Evolutionary conservation across 306 rosid species (phyloP), one percentile per base, ranked within the genome.

Genomic region (Arachis stenosperma): DNA sequence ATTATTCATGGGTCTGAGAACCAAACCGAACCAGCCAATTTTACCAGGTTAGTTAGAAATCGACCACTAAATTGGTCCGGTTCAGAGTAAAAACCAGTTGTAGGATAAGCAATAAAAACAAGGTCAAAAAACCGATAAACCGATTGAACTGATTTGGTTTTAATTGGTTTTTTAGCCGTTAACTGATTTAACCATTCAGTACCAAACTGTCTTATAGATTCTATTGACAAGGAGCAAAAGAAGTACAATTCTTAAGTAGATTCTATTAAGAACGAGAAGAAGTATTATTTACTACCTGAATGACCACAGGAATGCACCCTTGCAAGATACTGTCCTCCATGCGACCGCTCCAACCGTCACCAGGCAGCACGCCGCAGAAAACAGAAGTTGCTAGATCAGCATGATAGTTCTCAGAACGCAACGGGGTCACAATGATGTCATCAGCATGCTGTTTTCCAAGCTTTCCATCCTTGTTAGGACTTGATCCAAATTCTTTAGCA

Each of bases 341-440:
- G 48, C 92, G 96, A 40, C 96, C 98, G 61, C 98, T 92, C 98
- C 98, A 92, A 68, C 96, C 98, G 80, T 92, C 98, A 37, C 96
- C 96, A 0, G 95, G 95, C 76, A 92, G 84, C 61, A 90, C 95
- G 46, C 98, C 96, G 0, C 96, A 92, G 87, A 92, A 90, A 78
- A 84, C 76, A 75, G 96, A 90, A 74, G 79, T 83, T 56, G 96
- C 92, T 81, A 92, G 53, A 74, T 85, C 90, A 53, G 41, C 80
- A 9, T 88, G 90, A 85, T 92, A 92, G 70, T 80, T 78, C 39
- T 81, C 82, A 43, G 95, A 65, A 50, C 91, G 92, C 63, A 67
- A 64, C 0, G 91, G 83, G n/a, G 96, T 90, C 69, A 92, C 90
- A 50, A 84, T 67, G 74, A 92, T 91, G 62, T 92, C 95, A 50